phyloP scores from a whole-genome alignment of 192 early-diverging fungal species.

The Gaertneriomyces sp. region DNA sequence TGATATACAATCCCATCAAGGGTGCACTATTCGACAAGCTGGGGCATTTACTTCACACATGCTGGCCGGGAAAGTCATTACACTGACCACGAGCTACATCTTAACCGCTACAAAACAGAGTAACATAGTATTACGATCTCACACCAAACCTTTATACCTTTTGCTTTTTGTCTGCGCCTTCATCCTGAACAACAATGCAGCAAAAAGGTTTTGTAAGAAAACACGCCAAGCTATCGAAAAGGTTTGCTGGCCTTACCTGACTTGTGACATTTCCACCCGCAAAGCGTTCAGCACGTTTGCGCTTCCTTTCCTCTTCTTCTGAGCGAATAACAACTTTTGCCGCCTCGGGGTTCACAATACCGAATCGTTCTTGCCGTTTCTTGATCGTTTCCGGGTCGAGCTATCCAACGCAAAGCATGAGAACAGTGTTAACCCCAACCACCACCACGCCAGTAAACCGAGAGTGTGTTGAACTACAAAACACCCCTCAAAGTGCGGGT shows the following conservation, averaged over 20 bases:
- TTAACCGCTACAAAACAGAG: neutral
- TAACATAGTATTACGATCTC: neutral
- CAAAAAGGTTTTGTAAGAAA: neutral
- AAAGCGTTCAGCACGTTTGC: constrained; percentile 62
- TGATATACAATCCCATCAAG: too few relatives aligned
- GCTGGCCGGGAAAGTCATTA: too few relatives aligned
- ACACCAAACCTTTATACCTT: constrained; percentile 12
- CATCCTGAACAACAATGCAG: neutral
- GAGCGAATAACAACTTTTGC: constrained; percentile 5
- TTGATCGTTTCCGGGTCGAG: constrained; percentile 51
- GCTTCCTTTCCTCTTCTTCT: constrained; percentile 62
- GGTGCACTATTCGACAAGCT: too few relatives aligned
- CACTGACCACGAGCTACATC: too few relatives aligned
- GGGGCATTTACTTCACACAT: too few relatives aligned
- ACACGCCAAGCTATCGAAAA: neutral
- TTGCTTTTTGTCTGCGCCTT: constrained; percentile 9
- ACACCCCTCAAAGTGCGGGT: too few relatives aligned
- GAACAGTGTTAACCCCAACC: too few relatives aligned
- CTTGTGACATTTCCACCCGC: neutral
- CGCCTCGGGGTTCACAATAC: constrained; percentile 25
- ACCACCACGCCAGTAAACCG: too few relatives aligned
- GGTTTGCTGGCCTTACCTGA: neutral
- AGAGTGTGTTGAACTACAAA: too few relatives aligned
- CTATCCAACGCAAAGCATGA: neutral
- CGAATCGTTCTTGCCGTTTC: constrained; percentile 53